phyloP scores from a whole-genome alignment of 192 early-diverging fungal species.

The Kappamyces sp. region DNA sequence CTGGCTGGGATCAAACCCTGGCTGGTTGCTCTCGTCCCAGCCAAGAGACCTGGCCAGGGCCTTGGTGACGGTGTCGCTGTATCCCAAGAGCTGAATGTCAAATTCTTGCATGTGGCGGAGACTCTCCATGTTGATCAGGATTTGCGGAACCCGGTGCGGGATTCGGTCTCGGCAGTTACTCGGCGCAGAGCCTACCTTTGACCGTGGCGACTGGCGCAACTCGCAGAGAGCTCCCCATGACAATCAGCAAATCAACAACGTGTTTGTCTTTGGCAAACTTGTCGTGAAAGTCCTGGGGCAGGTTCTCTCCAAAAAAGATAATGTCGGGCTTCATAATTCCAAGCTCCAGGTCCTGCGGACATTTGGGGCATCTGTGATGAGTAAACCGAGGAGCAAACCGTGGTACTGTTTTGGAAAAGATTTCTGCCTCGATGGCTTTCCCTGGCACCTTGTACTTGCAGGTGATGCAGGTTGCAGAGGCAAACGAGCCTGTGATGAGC shows the following conservation, averaged over 20 bases:
- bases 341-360: conserved; percentile 48
- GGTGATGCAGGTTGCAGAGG: conserved; percentile 80
- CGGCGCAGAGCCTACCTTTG: conserved; percentile 45
- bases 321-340: conserved; percentile 91
- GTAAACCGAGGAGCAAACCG: conserved; percentile 39
- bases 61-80: conserved; percentile 77
- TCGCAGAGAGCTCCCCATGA: conserved; percentile 94
- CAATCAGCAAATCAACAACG: conserved; percentile 80
- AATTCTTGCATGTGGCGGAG: conserved; percentile 73
- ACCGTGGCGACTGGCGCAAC: conserved; percentile 92
- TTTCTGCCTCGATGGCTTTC: conserved; percentile 70
- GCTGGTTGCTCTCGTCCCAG: conserved; percentile 66
- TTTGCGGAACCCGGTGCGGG: conserved; percentile 76
- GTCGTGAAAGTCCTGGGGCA: conserved; percentile 75
- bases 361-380: conserved; percentile 65
- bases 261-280: conserved; percentile 64
- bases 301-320: conserved; percentile 93
- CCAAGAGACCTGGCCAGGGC: conserved; percentile 65
- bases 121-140: conserved; percentile 87
- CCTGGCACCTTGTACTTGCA: conserved; percentile 76
- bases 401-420: conserved; percentile 48
- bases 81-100: conserved; percentile 82
- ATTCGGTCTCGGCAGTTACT: conserved; percentile 46
- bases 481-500: conserved; percentile 72
- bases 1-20: conserved; percentile 9